Conservation (phyloP, 108 stramenopile genomes). For the Schizochytrium sp. region DNA sequence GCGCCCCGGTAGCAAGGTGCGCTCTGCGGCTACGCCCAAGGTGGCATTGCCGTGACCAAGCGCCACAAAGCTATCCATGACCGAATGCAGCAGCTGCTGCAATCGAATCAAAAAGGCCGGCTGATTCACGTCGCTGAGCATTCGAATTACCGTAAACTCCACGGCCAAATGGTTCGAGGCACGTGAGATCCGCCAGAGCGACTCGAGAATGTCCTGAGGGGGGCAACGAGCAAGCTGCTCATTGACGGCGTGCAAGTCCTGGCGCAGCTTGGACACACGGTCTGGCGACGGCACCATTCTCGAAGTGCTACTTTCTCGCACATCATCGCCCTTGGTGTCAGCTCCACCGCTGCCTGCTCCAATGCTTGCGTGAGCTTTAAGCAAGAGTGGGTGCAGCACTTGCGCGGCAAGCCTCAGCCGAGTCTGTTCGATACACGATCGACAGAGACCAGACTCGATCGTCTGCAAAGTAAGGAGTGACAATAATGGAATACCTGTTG, state of each 20-base stretch:
- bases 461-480: neutral
- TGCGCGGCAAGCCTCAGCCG: neutral
- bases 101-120: neutral
- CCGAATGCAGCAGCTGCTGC: neutral
- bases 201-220: neutral
- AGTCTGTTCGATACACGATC: neutral
- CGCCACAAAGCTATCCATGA: slow-evolving; percentile 11
- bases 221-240: neutral
- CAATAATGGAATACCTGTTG: neutral
- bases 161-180: neutral
- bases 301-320: no score
- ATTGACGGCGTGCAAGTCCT: neutral
- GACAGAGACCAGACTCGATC: neutral
- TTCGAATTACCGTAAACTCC: neutral
- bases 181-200: neutral
- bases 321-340: neutral
- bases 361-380: neutral
- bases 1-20: neutral
- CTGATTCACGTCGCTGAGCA: neutral
- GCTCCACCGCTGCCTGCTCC: neutral
- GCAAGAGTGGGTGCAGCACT: neutral
- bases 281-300: neutral
- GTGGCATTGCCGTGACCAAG: neutral
- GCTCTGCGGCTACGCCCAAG: neutral
- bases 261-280: neutral